Evolutionary conservation across 1,139 yeast species (phyloP), one percentile per base, ranked within the genome.

Genomic region (Yamadazyma blattariae): DNA sequence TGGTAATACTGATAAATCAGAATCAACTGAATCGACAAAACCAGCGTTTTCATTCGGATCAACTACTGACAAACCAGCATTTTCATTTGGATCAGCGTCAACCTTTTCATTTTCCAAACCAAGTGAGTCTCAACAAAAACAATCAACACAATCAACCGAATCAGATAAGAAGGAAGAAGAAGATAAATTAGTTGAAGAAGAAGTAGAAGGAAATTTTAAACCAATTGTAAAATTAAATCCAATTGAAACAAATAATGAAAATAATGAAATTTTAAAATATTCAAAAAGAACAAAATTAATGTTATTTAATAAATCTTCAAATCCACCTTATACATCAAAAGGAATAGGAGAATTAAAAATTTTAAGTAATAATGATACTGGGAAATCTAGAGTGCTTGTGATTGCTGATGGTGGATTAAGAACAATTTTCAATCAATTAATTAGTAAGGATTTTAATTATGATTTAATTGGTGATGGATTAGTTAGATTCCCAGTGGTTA

Each of bases 321-420:
- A 69, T 30, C 74, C 77, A 9, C 47, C 47, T 9, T 83, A 82
- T 50, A 66, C 64, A 17, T 64, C 77, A 15, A 75, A 77, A 47
- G 97, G 97, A 7, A 67, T 89, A 2, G 98, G 98, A 3, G 89
- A 82, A 35, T 66, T 90, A 47, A 84, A 87, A 50, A 67, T 92
- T 10, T 65, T 90, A 41, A 77, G 74, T 39, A 73, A 82, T 49
- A 71, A 71, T 34, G 70, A 65, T 2, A 74, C 79, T 4, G 60
- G 67, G 2, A 87, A 87, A 55, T 58, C 81, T 2, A 78, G 98
- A 53, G 64, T 87, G 11, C 63, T 92, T 29, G 72, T 92, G 18
- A 79, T 97, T 51, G 87, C 96, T 0, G 97, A 90, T 40, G 96
- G 96, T 26, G 79, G 90, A 28, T 84, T 85, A 31, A 72, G 94